These are phyloP conservation scores for Claviceps quebecensis DNA, from an alignment of 2,329 filamentous ascomycete genomes.

Conservation along the genomic window DNA sequence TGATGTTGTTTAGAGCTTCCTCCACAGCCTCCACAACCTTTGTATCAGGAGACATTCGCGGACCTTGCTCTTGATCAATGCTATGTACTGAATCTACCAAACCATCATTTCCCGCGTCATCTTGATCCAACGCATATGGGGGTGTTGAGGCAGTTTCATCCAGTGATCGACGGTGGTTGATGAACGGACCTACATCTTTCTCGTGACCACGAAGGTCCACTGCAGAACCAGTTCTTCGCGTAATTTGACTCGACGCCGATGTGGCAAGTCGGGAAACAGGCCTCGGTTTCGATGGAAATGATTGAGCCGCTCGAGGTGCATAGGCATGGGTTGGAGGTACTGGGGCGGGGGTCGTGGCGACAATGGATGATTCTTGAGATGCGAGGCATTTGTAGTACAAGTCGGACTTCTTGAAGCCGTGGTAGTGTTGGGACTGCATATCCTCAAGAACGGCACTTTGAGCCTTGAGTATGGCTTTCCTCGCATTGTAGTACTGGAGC, in stretches of 20 bases:
- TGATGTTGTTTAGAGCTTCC: constrained; percentile 78
- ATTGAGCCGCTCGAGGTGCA: constrained; percentile 20
- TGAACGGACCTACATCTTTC: constrained; percentile 25
- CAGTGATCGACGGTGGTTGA: constrained; percentile 47
- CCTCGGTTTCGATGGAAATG: constrained; percentile 29
- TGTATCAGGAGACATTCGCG: constrained; percentile 51
- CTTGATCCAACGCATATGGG: constrained; percentile 64
- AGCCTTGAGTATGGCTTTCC: constrained; percentile 65
- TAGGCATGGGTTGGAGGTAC: constrained; percentile 8
- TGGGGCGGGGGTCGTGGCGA: background rate
- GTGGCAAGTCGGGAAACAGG: constrained; percentile 26
- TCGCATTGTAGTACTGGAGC: constrained; percentile 68
- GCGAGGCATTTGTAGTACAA: constrained; percentile 93
- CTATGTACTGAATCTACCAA: constrained; percentile 62
- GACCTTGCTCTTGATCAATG: constrained; percentile 50
- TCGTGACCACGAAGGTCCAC: constrained; percentile 30
- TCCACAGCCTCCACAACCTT: constrained; percentile 88
- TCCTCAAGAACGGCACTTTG: constrained; percentile 75
- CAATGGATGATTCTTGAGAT: constrained; percentile 52
- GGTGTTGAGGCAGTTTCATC: constrained; percentile 41
- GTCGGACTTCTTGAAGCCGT: constrained; percentile 81
- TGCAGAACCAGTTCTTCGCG: constrained; percentile 31
- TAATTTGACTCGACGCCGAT: constrained; percentile 21
- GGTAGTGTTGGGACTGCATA: constrained; percentile 69
- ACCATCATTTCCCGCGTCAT: constrained; percentile 58